A percentile compares a stretch with the other conserved stretches of the same genome.
Conservation (phyloP, 805 yeast genomes). For the Suhomyces prunicola region DNA sequence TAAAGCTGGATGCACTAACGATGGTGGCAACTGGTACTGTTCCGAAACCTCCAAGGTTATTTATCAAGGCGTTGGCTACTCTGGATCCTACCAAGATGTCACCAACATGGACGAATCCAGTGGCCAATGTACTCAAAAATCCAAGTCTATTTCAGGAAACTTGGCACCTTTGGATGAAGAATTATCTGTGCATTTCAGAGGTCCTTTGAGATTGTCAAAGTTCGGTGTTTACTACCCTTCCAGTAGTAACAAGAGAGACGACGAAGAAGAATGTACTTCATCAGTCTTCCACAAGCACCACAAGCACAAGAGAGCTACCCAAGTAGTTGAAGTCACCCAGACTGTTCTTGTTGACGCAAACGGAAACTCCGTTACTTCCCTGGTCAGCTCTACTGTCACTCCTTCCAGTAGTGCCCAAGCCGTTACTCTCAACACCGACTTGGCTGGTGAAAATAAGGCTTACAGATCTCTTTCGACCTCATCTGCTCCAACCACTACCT, state of each 20-base stretch:
- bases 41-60: constrained; percentile 60
- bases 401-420: constrained; percentile 15
- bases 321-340: constrained; percentile 69
- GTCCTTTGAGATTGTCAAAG: constrained; percentile 75
- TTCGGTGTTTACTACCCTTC: constrained; percentile 87
- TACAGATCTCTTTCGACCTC: constrained; percentile 8
- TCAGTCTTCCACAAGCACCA: constrained; percentile 46
- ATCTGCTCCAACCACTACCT: constrained; percentile 14
- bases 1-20: constrained; percentile 19
- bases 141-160: constrained; percentile 62
- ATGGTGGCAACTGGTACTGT: constrained; percentile 50
- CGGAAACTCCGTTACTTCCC: constrained; percentile 42
- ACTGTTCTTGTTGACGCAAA: constrained; percentile 66
- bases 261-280: constrained; percentile 46
- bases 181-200: constrained; percentile 85
- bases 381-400: constrained; percentile 16
- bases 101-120: constrained; percentile 69
- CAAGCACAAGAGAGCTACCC: constrained; percentile 59
- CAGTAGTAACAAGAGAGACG: constrained; percentile 43
- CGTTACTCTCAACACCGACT: constrained; percentile 8
- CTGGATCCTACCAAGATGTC: constrained; percentile 81
- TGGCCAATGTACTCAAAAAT: constrained; percentile 66
- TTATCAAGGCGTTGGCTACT: constrained; percentile 73
- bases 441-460: constrained; percentile 9
- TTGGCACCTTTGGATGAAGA: constrained; percentile 84